A percentile compares a stretch with the other conserved stretches of the same genome.
Evolutionary conservation across 2,329 filamentous ascomycete species (phyloP).

Genomic region (Stachybotrys echinatus): DNA sequence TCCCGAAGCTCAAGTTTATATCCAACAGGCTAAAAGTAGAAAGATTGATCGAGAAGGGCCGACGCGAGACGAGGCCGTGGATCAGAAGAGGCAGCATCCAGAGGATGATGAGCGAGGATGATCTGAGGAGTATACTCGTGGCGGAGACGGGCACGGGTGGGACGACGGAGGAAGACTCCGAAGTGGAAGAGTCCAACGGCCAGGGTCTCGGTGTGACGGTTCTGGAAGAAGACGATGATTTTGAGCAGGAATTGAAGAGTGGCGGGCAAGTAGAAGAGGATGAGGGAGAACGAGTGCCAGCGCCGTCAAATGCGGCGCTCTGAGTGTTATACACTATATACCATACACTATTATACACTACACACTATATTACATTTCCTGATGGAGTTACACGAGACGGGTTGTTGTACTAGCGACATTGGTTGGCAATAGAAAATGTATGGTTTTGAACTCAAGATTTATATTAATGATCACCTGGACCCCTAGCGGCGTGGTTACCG

Average conservation of each 20-base stretch:
- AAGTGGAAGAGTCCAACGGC: slow-evolving; percentile 22
- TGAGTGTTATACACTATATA: background rate
- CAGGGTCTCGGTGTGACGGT: slow-evolving; percentile 19
- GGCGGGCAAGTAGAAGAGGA: slow-evolving; percentile 15
- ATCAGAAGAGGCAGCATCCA: slow-evolving; percentile 48
- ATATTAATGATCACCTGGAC: no score
- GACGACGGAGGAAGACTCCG: slow-evolving; percentile 31
- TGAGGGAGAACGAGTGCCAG: background rate
- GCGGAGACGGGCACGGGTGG: slow-evolving; percentile 23
- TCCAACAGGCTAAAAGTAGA: slow-evolving; percentile 83
- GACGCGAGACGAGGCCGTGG: slow-evolving; percentile 46
- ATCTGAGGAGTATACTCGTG: slow-evolving; percentile 44
- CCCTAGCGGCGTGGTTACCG: no score
- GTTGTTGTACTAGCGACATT: no score
- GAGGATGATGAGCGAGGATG: slow-evolving; percentile 57
- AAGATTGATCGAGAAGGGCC: slow-evolving; percentile 55
- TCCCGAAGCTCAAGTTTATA: slow-evolving; percentile 88
- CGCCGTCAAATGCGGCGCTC: background rate
- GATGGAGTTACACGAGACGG: no score
- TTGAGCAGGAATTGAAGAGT: background rate
- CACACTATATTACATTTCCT: no score
- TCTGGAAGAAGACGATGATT: slow-evolving; percentile 15
- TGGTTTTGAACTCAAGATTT: no score
- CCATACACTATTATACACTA: background rate
- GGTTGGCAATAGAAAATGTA: no score